Evolutionary conservation across 805 yeast species (phyloP).

Genomic region (Candida nemodendra): DNA sequence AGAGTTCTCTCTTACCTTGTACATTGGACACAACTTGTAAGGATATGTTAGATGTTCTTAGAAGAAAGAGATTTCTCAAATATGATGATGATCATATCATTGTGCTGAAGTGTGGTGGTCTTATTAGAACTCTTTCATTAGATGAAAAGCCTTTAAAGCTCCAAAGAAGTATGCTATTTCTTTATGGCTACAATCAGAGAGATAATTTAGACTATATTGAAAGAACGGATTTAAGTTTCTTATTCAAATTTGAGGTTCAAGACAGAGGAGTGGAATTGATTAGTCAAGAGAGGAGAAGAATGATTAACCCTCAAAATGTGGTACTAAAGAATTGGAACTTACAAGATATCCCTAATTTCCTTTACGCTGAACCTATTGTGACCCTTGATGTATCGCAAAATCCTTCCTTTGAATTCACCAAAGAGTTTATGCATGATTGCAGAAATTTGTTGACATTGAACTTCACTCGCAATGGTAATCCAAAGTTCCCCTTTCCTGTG

Average conservation of each 20-base stretch:
- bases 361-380: conserved; percentile 80
- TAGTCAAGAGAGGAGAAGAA: conserved; percentile 32
- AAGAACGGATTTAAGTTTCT: conserved; percentile 76
- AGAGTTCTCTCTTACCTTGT: conserved; percentile 76
- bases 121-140: conserved; percentile 68
- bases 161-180: conserved; percentile 66
- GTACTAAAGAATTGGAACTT: conserved; percentile 70
- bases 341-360: conserved; percentile 80
- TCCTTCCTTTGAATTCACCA: conserved; percentile 80
- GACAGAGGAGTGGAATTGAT: conserved; percentile 52
- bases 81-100: conserved; percentile 71
- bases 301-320: conserved; percentile 68
- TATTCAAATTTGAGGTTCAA: conserved; percentile 79
- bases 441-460: conserved; percentile 64
- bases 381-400: conserved; percentile 80
- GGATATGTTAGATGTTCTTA: conserved; percentile 68
- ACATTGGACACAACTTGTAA: conserved; percentile 74
- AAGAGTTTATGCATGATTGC: conserved; percentile 81
- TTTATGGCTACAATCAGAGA: conserved; percentile 77
- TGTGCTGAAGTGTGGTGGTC: conserved; percentile 71
- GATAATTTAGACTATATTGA: conserved; percentile 79
- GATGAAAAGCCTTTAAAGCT: conserved; percentile 75
- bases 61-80: conserved; percentile 74
- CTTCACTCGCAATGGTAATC: conserved; percentile 70
- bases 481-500: conserved; percentile 71